A percentile compares a stretch with the other conserved stretches of the same genome.
Conservation (phyloP, 768 basidiomycete genomes). For the Auricularia heimuer region DNA sequence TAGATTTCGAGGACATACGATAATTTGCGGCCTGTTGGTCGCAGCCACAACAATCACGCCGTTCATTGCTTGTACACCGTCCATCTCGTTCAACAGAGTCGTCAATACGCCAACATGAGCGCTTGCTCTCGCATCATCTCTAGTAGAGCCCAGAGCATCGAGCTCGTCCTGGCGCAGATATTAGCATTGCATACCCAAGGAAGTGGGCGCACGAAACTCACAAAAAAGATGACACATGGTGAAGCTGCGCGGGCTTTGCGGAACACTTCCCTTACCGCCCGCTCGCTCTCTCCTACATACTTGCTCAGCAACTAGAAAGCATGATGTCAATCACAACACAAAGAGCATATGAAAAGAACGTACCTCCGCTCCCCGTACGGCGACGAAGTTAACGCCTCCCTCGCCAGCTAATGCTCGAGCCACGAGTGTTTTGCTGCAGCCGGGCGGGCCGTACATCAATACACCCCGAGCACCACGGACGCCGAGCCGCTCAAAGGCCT, state of each 20-base stretch:
- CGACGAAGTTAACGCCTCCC: slow-evolving; percentile 91
- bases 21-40: slow-evolving; percentile 90
- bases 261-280: slow-evolving; percentile 91
- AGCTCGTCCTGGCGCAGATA: slow-evolving; percentile 72
- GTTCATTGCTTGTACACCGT: slow-evolving; percentile 88
- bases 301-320: slow-evolving; percentile 77
- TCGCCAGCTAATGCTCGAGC: slow-evolving; percentile 89
- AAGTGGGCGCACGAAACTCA: slow-evolving; percentile 27
- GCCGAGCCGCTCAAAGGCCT: slow-evolving; percentile 79
- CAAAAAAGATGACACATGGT: slow-evolving; percentile 95
- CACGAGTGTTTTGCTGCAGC: slow-evolving; percentile 93
- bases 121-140: slow-evolving; percentile 44
- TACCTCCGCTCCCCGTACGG: slow-evolving; percentile 96
- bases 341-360: slow-evolving; percentile 14
- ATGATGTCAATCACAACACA: neutral
- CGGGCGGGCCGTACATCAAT: slow-evolving; percentile 88
- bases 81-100: slow-evolving; percentile 94
- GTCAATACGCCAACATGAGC: slow-evolving; percentile 86
- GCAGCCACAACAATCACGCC: slow-evolving; percentile 96
- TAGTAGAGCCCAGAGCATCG: slow-evolving; percentile 80
- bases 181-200: too few relatives aligned
- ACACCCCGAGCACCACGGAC: slow-evolving; percentile 84
- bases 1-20: slow-evolving; percentile 41
- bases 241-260: slow-evolving; percentile 88
- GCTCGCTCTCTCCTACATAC: slow-evolving; percentile 95